Percentiles rank a stretch among this genome's conserved stretches.
Conservation (phyloP, 1,139 yeast genomes). For the Keqinozyma sinolaborantium region DNA sequence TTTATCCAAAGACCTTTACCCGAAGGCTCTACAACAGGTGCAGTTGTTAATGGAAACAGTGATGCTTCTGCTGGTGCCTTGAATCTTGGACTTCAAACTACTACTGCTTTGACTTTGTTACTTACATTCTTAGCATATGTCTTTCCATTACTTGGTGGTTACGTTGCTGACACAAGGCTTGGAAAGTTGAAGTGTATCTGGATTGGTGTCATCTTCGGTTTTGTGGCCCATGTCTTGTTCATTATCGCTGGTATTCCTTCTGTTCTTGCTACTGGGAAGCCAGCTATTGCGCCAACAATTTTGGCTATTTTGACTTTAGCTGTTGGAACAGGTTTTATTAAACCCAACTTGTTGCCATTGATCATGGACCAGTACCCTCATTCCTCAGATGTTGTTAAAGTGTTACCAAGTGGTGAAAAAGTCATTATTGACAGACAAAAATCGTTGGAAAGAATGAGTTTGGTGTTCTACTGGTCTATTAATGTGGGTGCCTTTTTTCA, state of each 20-base stretch:
- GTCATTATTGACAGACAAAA: constrained; percentile 71
- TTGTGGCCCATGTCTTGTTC: constrained; percentile 35
- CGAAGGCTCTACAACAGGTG: constrained; percentile 44
- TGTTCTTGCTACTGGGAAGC: constrained; percentile 26
- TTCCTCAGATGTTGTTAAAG: constrained; percentile 56
- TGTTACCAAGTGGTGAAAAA: constrained; percentile 56
- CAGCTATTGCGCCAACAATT: constrained; percentile 31
- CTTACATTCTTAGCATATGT: constrained; percentile 40
- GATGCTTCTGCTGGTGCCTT: constrained; percentile 41
- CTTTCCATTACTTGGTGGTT: constrained; percentile 43
- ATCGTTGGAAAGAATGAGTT: constrained; percentile 71
- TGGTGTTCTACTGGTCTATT: constrained; percentile 76
- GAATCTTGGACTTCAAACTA: constrained; percentile 33
- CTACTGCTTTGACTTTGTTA: constrained; percentile 37
- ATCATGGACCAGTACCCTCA: constrained; percentile 51
- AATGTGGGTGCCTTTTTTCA: constrained; percentile 79
- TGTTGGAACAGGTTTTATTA: constrained; percentile 48
- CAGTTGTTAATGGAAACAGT: constrained; percentile 23
- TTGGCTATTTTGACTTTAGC: constrained; percentile 37
- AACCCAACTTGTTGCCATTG: constrained; percentile 50
- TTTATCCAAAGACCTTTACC: constrained; percentile 50
- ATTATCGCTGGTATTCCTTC: constrained; percentile 39
- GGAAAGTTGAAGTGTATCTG: constrained; percentile 43
- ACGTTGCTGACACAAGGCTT: constrained; percentile 35
- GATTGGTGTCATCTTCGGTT: constrained; percentile 38